These are phyloP conservation scores for Catharanthus roseus DNA, from an alignment of 257 asterid species.

Conservation along the genomic window DNA sequence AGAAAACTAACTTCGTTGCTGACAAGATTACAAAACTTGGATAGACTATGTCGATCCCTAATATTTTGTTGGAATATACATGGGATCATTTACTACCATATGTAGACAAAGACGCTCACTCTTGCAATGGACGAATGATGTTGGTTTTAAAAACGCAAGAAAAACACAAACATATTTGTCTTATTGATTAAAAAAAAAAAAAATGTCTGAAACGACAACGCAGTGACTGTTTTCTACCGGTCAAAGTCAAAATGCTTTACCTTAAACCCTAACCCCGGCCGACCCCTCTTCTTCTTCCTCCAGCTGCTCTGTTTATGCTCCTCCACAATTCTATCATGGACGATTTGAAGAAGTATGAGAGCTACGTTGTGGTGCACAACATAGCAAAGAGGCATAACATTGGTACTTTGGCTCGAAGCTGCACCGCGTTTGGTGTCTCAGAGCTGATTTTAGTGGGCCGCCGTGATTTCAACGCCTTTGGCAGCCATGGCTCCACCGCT, in stretches of 20 bases:
- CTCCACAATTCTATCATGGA: slow-evolving; percentile 32
- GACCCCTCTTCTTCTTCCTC: background rate
- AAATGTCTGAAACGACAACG: background rate
- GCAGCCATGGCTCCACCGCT: slow-evolving; percentile 93
- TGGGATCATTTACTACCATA: too few species aligned
- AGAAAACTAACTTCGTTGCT: too few species aligned
- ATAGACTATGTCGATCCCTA: too few species aligned
- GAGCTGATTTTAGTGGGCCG: slow-evolving; percentile 86
- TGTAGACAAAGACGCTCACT: too few species aligned
- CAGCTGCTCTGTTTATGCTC: background rate
- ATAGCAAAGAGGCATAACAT: slow-evolving; percentile 98
- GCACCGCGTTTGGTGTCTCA: slow-evolving; percentile 91
- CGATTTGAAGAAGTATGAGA: slow-evolving; percentile 32
- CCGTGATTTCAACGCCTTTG: slow-evolving; percentile 90
- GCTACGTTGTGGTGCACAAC: slow-evolving; percentile 88
- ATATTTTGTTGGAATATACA: too few species aligned
- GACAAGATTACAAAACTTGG: too few species aligned
- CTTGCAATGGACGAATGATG: too few species aligned
- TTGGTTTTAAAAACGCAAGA: too few species aligned
- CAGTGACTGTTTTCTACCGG: background rate
- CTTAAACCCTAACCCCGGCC: background rate
- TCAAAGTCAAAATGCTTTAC: too few species aligned
- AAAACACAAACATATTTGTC: too few species aligned
- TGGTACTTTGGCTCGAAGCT: slow-evolving; percentile 96
- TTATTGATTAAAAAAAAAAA: too few species aligned